Base-by-base conservation (phyloP, 2,329 filamentous ascomycete genomes). In the Arachnomyces sp. region DNA sequence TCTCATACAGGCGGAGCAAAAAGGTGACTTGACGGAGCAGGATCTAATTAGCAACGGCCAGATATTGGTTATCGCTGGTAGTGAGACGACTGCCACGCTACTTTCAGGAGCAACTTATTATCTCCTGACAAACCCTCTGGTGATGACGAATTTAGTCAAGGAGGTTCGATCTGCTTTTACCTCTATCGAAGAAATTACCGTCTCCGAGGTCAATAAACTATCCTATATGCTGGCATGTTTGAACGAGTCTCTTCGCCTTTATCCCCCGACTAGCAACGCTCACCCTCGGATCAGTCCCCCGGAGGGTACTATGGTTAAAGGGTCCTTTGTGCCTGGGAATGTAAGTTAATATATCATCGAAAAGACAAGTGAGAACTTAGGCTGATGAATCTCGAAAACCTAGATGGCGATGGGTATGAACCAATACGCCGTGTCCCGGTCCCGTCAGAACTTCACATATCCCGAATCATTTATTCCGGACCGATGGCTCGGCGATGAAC, bases 381-480 rank as follows among this genome's bases (percentile, higher is more conserved):
- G n/a, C 9, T 25, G 9, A 25, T 25, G 21, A 25, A 5, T 25
- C 5, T 5, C 21, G 9, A 5, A 25, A 25, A 5, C 5, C 9
- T 25, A 71, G 68, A 71, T 65, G 1, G 48, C 53, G 3, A 59
- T 74, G 0, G 58, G 61, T 1, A 56, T 73, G 1, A 61, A 64
- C 32, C 69, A 74, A 28, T 71, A 60, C 50, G 58, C 68, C 2
- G 56, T 67, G n/a, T 68, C 68, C 46, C 65, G 65, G 44, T 66
- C 65, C 36, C 56, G 63, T 2, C 50, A 55, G 7, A 60, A 71
- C 47, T 77, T 73, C 50, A 57, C 56, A 7, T 58, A 71, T 1
- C 65, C 73, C 0, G 55, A 66, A 15, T 52, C 50, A 0, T 78
- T 67, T 48, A 59, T 56, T 4, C 74, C 74, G 0, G 70, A 77